Evolutionary conservation across 2,329 filamentous ascomycete genomes (phyloP).

Genomic region (Pestalotiopsis sp.): DNA sequence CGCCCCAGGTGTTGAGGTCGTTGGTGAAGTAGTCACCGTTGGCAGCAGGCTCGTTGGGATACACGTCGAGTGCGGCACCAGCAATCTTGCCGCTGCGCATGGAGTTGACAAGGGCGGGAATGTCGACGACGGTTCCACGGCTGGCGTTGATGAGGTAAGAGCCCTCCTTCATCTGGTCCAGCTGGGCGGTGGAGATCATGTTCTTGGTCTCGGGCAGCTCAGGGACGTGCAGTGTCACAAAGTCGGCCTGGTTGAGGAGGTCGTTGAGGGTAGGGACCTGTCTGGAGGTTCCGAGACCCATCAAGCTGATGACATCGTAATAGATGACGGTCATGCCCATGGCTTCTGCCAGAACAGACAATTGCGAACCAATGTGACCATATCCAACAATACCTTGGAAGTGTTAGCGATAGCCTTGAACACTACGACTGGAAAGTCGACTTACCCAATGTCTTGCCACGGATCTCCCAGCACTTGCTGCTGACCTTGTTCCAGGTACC

Average conservation of each 20-base stretch:
- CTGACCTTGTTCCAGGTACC: constrained; percentile 99
- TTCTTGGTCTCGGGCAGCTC: constrained; percentile 90
- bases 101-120: constrained; percentile 84
- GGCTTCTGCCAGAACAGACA: constrained; percentile 91
- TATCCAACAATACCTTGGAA: constrained; percentile 82
- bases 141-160: constrained; percentile 96
- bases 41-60: constrained; percentile 86
- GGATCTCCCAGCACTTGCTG: constrained; percentile 94
- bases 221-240: constrained; percentile 92
- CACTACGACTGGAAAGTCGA: constrained; percentile 8
- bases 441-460: constrained; percentile 89
- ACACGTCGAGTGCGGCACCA: constrained; percentile 95
- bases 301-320: constrained; percentile 91
- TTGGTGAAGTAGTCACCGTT: constrained; percentile 96
- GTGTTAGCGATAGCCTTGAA: background rate
- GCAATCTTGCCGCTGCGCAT: constrained; percentile 85
- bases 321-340: constrained; percentile 99
- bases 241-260: constrained; percentile 80
- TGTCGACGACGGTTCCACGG: constrained; percentile 90
- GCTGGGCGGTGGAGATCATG: constrained; percentile 79
- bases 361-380: constrained; percentile 93
- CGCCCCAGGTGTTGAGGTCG: constrained; percentile 78
- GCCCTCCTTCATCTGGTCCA: constrained; percentile 88
- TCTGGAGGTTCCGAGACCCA: constrained; percentile 85
- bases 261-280: constrained; percentile 78